Evolutionary conservation across 2,329 filamentous ascomycete genomes (phyloP).

Genomic region (Aspergillus melleus): DNA sequence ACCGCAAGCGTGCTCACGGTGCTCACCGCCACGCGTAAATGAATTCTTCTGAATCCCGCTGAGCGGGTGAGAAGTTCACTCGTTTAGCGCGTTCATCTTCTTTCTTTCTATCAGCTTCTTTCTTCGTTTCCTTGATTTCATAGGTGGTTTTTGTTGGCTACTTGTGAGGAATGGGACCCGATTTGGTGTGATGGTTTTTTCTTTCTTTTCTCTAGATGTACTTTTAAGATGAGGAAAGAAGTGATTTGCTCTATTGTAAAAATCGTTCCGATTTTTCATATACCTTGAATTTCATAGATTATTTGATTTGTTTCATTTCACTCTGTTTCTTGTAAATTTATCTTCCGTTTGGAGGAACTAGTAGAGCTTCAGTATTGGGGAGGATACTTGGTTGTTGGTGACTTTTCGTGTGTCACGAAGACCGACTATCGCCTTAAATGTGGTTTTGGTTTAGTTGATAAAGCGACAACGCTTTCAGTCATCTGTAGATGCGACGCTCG

Average conservation of each 20-base stretch:
- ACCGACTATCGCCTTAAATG: too few species aligned
- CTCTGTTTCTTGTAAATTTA: neutral
- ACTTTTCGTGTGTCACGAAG: too few species aligned
- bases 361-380: neutral
- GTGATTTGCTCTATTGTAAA: neutral
- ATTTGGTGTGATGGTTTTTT: conserved; percentile 1
- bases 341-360: too few species aligned
- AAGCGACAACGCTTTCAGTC: too few species aligned
- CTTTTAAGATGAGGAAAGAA: conserved; percentile 7
- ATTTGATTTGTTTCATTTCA: neutral
- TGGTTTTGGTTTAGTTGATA: too few species aligned
- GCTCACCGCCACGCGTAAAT: conserved; percentile 25
- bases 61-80: conserved; percentile 9
- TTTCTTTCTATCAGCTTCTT: conserved; percentile 3
- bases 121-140: conserved; percentile 14
- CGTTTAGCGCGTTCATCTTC: neutral
- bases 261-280: neutral
- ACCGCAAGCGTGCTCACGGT: conserved; percentile 26
- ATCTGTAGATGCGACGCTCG: too few species aligned
- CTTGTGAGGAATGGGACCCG: conserved; percentile 8
- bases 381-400: too few species aligned
- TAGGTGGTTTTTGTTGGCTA: neutral
- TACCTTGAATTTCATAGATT: neutral
- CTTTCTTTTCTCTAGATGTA: conserved; percentile 13
- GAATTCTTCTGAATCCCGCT: conserved; percentile 13